These are phyloP conservation scores for Lunularia cruciata DNA, from an alignment of 225 moss, liverwort and hornwort genomes.

Conservation along the genomic window DNA sequence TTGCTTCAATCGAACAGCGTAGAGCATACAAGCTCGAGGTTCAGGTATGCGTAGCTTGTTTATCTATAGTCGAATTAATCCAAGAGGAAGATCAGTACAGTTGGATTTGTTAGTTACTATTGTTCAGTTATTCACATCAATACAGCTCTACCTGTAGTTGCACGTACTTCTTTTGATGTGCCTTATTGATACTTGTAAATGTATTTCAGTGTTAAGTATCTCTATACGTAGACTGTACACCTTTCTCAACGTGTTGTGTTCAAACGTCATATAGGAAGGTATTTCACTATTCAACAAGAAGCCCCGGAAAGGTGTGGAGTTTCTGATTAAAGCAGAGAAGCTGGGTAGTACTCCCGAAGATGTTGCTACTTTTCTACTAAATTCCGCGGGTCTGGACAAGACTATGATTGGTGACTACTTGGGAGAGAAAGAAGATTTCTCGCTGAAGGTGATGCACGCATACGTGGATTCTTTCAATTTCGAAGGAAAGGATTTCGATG, in stretches of 20 bases:
- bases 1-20: slow-evolving; percentile 93
- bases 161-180: no score
- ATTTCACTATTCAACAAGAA: slow-evolving; percentile 94
- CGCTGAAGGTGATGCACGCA: slow-evolving; percentile 95
- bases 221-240: no score
- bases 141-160: no score
- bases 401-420: slow-evolving; percentile 99
- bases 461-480: slow-evolving; percentile 95
- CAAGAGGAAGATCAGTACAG: no score
- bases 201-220: no score
- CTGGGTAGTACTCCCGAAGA: slow-evolving; percentile 89
- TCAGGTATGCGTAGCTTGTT: no score
- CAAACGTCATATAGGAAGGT: slow-evolving; percentile 73
- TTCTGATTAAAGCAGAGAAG: slow-evolving; percentile 83
- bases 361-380: slow-evolving; percentile 72
- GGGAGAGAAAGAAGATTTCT: slow-evolving; percentile 92
- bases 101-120: no score
- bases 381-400: slow-evolving; percentile 89
- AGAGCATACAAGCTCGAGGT: slow-evolving; percentile 95
- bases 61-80: no score
- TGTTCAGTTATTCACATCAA: no score
- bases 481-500: slow-evolving; percentile 90
- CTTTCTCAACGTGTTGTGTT: no score
- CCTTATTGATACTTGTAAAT: no score
- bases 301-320: slow-evolving; percentile 95